Base-by-base conservation (phyloP, 331 rosid genomes). In the Stylosanthes scabra region DNA sequence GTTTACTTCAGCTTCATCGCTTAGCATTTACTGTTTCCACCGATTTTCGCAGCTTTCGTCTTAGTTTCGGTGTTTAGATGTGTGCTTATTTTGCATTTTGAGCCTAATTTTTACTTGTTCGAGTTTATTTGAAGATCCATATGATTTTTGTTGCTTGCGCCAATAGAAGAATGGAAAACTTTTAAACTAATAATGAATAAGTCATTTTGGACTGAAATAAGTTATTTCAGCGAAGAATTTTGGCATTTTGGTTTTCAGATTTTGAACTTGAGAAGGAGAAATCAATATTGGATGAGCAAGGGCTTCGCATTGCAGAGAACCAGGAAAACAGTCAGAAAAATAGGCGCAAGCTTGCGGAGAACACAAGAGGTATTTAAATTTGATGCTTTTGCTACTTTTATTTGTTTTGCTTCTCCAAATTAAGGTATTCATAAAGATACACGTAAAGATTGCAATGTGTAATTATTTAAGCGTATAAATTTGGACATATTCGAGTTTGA, bases 261-360 rank as follows among this genome's bases (percentile, higher is more conserved):
- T 95, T 95, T 83, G 97, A 95, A 75, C 83, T 92, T 75, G 99
- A 95, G 93, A 92, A 87, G 88, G 99, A 92, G 84, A 91, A 88
- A 78, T 80, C 87, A 6, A 66, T 86, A 29, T 56, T 95, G 89
- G 99, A 95, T 82, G 98, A 92, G 60, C 99, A 95, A 80, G 98
- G 99, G 79, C 92, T 92, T 72, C 88, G 90, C 56, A 92, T 95
- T 75, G 96, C 97, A 3, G 97, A 92, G 73, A 95, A 95, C 77
- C 99, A 95, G 85, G 99, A 95, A 59, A 95, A 90, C 77, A 95
- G 99, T 89, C 97, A 88, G 89, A 95, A 95, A 78, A 95, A 95
- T 71, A 78, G 98, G 42, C 96, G 98, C 76, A 95, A 95, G 91
- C 99, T 95, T 74, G 97, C 97, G 1, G 99, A 95, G 80, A 95